Percentiles rank a stretch among this genome's conserved stretches.
phyloP scores from a whole-genome alignment of 192 early-diverging fungal species.

The Pecoramyces ruminantium region DNA sequence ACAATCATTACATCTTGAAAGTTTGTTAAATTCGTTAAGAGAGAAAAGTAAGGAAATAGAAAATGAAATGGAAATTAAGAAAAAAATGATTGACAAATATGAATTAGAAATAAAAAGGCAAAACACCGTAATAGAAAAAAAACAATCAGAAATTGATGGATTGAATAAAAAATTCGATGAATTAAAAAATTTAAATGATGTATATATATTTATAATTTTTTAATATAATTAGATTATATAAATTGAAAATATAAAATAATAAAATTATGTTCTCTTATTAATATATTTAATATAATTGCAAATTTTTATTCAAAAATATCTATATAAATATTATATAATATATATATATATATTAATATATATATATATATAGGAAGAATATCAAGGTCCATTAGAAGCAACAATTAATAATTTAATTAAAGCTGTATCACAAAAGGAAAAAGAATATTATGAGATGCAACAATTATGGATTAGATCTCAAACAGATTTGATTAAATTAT shows the following conservation, averaged over 20 bases:
- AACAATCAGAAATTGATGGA: conserved; percentile 37
- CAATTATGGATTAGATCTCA: conserved; percentile 41
- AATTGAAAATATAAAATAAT: too few relatives aligned
- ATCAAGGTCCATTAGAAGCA: conserved; percentile 38
- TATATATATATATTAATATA: too few relatives aligned
- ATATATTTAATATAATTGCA: too few relatives aligned
- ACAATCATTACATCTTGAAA: conserved; percentile 17
- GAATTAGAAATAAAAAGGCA: conserved; percentile 34
- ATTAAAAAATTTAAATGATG: conserved; percentile 15
- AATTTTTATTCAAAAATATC: too few relatives aligned
- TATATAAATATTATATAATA: too few relatives aligned
- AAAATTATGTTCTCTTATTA: too few relatives aligned
- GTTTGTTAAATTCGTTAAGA: conserved; percentile 13
- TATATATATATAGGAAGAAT: conserved; percentile 21
- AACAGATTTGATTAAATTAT: conserved; percentile 32
- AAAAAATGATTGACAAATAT: conserved; percentile 37
- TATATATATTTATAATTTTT: too few relatives aligned
- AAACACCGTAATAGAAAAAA: conserved; percentile 40
- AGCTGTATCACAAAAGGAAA: conserved; percentile 23
- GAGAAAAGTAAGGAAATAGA: conserved; percentile 16
- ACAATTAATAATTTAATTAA: conserved; percentile 45
- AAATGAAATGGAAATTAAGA: conserved; percentile 21
- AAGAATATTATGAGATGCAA: conserved; percentile 28
- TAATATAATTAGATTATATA: too few relatives aligned
- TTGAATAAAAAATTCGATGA: conserved; percentile 44